phyloP scores from a whole-genome alignment of 805 yeast genomes.

The Hanseniaspora valbyensis region DNA sequence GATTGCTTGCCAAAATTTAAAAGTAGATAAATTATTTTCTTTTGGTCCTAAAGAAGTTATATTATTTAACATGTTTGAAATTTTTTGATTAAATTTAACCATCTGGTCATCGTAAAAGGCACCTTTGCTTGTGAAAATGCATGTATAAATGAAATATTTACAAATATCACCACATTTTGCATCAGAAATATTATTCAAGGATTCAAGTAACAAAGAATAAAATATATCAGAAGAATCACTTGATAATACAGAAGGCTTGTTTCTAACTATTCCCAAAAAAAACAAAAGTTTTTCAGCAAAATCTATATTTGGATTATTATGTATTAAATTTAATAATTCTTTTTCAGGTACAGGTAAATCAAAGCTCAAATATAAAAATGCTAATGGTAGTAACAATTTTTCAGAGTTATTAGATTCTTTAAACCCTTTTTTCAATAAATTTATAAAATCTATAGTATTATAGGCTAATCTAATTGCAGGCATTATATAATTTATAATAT shows the following conservation, averaged over 20 bases:
- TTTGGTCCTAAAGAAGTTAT: neutral
- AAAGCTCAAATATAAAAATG: neutral
- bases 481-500: neutral
- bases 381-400: neutral
- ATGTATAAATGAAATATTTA: neutral
- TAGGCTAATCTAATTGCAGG: neutral
- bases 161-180: neutral
- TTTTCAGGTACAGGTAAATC: neutral
- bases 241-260: neutral
- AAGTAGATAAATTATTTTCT: neutral
- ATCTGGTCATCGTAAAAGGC: neutral
- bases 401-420: neutral
- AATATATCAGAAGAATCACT: neutral
- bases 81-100: neutral
- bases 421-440: neutral
- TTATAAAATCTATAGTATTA: neutral
- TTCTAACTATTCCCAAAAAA: neutral
- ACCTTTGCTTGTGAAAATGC: neutral
- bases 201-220: neutral
- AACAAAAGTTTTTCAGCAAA: neutral
- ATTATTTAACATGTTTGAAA: neutral
- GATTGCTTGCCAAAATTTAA: slow-evolving; percentile 8
- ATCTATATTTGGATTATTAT: neutral
- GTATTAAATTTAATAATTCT: neutral
- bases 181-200: neutral